Conservation (phyloP, 1,284 basidiomycete species). For the Tilletia setariae region DNA sequence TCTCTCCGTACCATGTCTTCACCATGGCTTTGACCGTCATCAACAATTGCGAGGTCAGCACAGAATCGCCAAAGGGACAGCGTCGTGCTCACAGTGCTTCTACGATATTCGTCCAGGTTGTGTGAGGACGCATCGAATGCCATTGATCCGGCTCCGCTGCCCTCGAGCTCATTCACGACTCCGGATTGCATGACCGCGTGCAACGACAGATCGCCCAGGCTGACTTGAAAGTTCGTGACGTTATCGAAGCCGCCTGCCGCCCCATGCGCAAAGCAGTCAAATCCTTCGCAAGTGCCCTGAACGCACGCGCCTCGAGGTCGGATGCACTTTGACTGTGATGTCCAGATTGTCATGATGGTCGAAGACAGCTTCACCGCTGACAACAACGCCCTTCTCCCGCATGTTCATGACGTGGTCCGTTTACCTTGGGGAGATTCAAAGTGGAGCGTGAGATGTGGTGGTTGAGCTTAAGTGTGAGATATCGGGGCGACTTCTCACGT, state of each 20-base stretch:
- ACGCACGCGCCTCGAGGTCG: constrained; percentile 71
- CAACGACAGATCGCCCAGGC: constrained; percentile 85
- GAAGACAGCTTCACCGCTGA: constrained; percentile 57
- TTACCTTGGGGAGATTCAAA: no score
- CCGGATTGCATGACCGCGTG: constrained; percentile 92
- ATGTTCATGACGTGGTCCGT: constrained; percentile 59
- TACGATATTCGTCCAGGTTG: constrained; percentile 85
- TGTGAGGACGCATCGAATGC: constrained; percentile 78
- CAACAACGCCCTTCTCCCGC: constrained; percentile 36
- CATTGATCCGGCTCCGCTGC: constrained; percentile 68
- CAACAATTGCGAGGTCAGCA: constrained; percentile 86
- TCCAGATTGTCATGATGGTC: constrained; percentile 70
- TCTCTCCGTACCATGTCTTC: constrained; percentile 85
- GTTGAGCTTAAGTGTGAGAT: no score
- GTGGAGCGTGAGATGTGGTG: no score
- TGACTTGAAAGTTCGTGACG: constrained; percentile 86
- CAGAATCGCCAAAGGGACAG: constrained; percentile 85
- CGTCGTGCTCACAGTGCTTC: constrained; percentile 68
- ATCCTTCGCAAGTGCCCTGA: constrained; percentile 85
- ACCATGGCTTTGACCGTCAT: constrained; percentile 81
- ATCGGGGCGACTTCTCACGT: no score
- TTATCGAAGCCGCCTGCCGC: constrained; percentile 74
- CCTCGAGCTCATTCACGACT: constrained; percentile 93
- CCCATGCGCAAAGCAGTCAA: constrained; percentile 64
- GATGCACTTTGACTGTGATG: constrained; percentile 73